Evolutionary conservation across 768 basidiomycete species (phyloP).

Genomic region (Hygrophoropsis aurantiaca): DNA sequence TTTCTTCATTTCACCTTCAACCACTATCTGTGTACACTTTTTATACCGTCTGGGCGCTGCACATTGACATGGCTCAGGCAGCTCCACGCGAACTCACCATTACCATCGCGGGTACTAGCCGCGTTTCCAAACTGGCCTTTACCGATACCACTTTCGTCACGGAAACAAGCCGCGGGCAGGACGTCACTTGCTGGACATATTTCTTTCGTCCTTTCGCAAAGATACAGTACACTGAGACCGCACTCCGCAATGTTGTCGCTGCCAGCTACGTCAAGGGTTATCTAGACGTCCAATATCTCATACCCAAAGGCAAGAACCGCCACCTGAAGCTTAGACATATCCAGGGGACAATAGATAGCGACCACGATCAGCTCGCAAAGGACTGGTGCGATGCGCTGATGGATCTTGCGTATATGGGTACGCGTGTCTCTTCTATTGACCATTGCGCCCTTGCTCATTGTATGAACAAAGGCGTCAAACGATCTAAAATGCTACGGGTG

Average conservation of each 20-base stretch:
- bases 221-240: conserved; percentile 24
- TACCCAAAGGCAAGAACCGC: conserved; percentile 41
- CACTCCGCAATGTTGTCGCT: conserved; percentile 54
- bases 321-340: conserved; percentile 38
- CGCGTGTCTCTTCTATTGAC: conserved; percentile 13
- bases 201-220: conserved; percentile 7
- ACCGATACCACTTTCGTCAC: conserved; percentile 27
- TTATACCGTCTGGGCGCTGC: no score
- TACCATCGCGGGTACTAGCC: no score
- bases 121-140: conserved; percentile 23
- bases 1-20: no score
- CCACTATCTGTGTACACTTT: no score
- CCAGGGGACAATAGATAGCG: conserved; percentile 40
- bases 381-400: conserved; percentile 60
- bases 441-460: conserved; percentile 1
- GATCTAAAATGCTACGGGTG: conserved; percentile 57
- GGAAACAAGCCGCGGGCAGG: conserved; percentile 10
- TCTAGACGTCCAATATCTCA: conserved; percentile 54
- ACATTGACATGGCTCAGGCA: no score
- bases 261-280: conserved; percentile 38
- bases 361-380: conserved; percentile 31
- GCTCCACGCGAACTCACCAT: no score
- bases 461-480: conserved; percentile 45
- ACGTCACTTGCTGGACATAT: conserved; percentile 5
- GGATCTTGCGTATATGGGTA: conserved; percentile 61